These are phyloP conservation scores for Hypsizygus ulmarius DNA, from an alignment of 1,284 basidiomycete genomes.

Conservation along the genomic window DNA sequence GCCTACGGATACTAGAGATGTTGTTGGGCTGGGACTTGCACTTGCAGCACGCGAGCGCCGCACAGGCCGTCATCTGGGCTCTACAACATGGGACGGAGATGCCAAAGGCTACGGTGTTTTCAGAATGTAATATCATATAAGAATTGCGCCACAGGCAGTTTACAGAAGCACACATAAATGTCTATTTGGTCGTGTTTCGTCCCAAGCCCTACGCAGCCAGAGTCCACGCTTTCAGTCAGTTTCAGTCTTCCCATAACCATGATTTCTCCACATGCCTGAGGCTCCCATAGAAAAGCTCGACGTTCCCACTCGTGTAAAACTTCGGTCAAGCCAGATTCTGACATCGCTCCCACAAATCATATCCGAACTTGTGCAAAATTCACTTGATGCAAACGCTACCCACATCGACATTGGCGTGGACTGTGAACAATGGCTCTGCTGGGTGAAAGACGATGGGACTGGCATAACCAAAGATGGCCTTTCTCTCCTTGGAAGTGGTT, in stretches of 20 bases:
- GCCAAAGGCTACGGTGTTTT: constrained; percentile 83
- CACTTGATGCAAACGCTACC: constrained; percentile 66
- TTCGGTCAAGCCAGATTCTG: constrained; percentile 82
- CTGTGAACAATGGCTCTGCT: constrained; percentile 70
- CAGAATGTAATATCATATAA: constrained; percentile 66
- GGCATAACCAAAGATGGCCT: constrained; percentile 70
- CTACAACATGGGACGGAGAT: constrained; percentile 71
- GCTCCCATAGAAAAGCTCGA: constrained; percentile 43
- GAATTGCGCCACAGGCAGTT: too few relatives aligned
- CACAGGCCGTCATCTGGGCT: constrained; percentile 22
- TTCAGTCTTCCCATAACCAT: neutral
- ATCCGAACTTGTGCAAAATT: constrained; percentile 84
- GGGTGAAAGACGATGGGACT: constrained; percentile 79
- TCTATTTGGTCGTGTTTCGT: too few relatives aligned
- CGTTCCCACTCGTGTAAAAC: constrained; percentile 52
- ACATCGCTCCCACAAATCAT: constrained; percentile 78
- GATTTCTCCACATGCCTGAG: constrained; percentile 11
- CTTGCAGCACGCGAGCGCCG: constrained; percentile 56
- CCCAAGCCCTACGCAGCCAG: too few relatives aligned
- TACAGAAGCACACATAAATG: too few relatives aligned
- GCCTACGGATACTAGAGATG: constrained; percentile 88
- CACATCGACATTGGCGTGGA: constrained; percentile 66
- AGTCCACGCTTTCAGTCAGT: too few relatives aligned
- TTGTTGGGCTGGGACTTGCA: constrained; percentile 81
- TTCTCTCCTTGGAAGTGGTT: constrained; percentile 47